Evolutionary conservation across 2,329 filamentous ascomycete species (phyloP).

Genomic region (Cytospora piceae): DNA sequence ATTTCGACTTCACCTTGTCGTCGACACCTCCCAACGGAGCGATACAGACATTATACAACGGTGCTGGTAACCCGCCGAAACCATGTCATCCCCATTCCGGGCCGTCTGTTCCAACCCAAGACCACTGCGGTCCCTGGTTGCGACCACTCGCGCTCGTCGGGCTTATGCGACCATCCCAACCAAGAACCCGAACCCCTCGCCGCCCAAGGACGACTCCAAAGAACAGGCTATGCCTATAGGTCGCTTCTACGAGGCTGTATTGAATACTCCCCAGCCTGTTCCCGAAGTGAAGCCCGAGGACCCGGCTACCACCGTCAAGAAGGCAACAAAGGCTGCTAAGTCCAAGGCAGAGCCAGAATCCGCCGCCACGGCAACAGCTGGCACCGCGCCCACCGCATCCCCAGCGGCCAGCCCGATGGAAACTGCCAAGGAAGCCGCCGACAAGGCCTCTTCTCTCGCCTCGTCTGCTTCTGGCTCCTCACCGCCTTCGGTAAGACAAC

Average conservation of each 20-base stretch:
- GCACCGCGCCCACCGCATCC: conserved; percentile 23
- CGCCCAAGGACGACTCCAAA: conserved; percentile 36
- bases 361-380: conserved; percentile 26
- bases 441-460: conserved; percentile 20
- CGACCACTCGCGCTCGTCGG: conserved; percentile 31
- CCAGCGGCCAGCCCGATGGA: conserved; percentile 28
- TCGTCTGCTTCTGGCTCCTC: conserved; percentile 12
- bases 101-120: conserved; percentile 39
- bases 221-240: conserved; percentile 57
- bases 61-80: conserved; percentile 5
- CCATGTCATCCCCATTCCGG: conserved; percentile 27
- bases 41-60: neutral
- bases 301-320: conserved; percentile 45
- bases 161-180: conserved; percentile 38
- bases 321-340: conserved; percentile 23
- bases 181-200: conserved; percentile 36
- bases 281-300: conserved; percentile 48
- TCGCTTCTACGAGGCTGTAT: conserved; percentile 62
- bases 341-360: conserved; percentile 30
- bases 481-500: conserved; percentile 21
- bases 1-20: conserved; percentile 9
- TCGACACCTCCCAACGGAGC: neutral
- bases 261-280: conserved; percentile 50
- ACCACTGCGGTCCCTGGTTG: conserved; percentile 33
- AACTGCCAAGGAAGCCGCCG: conserved; percentile 28